Evolutionary conservation across 2,329 filamentous ascomycete species (phyloP).

Genomic region (Ceratocystis destructans): DNA sequence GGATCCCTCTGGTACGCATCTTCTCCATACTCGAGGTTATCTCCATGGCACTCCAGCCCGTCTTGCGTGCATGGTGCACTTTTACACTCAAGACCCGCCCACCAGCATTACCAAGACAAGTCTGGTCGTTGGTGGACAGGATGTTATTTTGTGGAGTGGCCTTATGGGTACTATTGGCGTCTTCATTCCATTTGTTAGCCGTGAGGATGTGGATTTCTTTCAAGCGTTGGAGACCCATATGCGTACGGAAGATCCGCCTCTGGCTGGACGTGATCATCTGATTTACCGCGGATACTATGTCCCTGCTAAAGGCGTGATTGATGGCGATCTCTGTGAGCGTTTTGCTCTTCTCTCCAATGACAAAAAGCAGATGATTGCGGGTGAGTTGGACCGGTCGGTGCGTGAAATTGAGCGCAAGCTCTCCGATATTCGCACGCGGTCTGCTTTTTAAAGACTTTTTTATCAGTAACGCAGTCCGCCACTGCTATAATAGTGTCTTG

Average conservation of each 20-base stretch:
- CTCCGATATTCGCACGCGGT: constrained; percentile 49
- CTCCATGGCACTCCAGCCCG: constrained; percentile 80
- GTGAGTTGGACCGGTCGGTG: constrained; percentile 78
- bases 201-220: constrained; percentile 96
- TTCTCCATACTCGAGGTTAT: constrained; percentile 82
- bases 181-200: constrained; percentile 76
- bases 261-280: constrained; percentile 86
- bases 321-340: constrained; percentile 90
- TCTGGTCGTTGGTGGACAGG: constrained; percentile 79
- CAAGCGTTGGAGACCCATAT: constrained; percentile 83
- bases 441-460: constrained; percentile 41
- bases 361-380: constrained; percentile 90
- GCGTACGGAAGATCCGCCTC: constrained; percentile 68
- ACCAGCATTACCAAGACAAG: constrained; percentile 80
- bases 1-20: constrained; percentile 71
- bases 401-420: constrained; percentile 94
- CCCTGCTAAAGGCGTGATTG: constrained; percentile 90
- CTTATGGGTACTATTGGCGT: constrained; percentile 90
- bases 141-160: constrained; percentile 85
- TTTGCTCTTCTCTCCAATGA: constrained; percentile 73
- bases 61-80: constrained; percentile 72
- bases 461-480: constrained; percentile 18
- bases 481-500: neutral
- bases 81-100: constrained; percentile 82
- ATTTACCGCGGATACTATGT: constrained; percentile 94